Percentiles rank a stretch among this genome's conserved stretches.
Conservation (phyloP, 371 early-diverging fungal species). For the Pancytospora philotis region DNA sequence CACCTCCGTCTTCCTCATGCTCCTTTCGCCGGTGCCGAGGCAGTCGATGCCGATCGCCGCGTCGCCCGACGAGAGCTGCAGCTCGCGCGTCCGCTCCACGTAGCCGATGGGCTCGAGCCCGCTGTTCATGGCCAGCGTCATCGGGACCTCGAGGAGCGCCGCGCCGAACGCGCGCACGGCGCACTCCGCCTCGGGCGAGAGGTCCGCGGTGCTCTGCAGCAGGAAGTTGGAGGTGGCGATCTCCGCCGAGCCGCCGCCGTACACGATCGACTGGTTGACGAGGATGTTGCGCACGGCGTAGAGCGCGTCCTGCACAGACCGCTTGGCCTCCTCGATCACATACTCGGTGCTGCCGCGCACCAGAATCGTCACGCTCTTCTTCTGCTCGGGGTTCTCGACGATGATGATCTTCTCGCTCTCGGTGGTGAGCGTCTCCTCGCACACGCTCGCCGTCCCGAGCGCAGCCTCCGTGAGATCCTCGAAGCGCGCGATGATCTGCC, state of each 20-base stretch:
- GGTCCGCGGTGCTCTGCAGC: background rate
- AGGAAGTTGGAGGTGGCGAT: constrained; percentile 71
- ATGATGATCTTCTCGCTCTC: constrained; percentile 93
- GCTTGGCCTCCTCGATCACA: constrained; percentile 95
- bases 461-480: constrained; percentile 80
- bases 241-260: constrained; percentile 97
- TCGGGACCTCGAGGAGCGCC: constrained; percentile 88
- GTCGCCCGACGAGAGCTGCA: constrained; percentile 71
- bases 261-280: constrained; percentile 85
- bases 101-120: constrained; percentile 82
- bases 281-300: constrained; percentile 95
- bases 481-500: constrained; percentile 94
- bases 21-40: constrained; percentile 70
- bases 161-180: constrained; percentile 67
- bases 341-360: constrained; percentile 96
- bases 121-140: constrained; percentile 88
- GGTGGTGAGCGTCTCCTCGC: constrained; percentile 86
- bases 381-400: constrained; percentile 70
- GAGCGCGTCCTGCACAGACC: constrained; percentile 93
- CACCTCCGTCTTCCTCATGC: constrained; percentile 89
- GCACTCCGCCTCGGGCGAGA: constrained; percentile 23
- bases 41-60: constrained; percentile 85
- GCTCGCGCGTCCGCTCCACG: constrained; percentile 76
- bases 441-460: constrained; percentile 78
- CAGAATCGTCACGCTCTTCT: constrained; percentile 88